A percentile compares a stretch with the other conserved stretches of the same genome.
These are phyloP conservation scores for Mortierella sp. DNA, from an alignment of 371 early-diverging fungal species.

Conservation along the genomic window DNA sequence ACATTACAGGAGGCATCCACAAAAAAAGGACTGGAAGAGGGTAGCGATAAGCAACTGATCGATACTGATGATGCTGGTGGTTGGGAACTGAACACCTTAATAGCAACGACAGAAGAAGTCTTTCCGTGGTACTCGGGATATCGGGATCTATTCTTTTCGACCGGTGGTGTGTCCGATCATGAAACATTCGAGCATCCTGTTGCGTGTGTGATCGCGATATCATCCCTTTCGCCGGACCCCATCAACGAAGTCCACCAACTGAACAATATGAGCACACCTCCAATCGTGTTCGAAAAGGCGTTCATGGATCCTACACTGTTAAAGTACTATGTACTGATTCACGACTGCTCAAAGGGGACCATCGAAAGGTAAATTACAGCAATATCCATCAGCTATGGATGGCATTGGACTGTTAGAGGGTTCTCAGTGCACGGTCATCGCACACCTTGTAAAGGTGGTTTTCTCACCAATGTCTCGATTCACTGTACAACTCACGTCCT, in stretches of 20 bases:
- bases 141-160: conserved; percentile 70
- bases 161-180: conserved; percentile 82
- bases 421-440: too few relatives aligned
- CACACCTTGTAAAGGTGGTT: too few relatives aligned
- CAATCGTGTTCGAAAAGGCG: conserved; percentile 69
- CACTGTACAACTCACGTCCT: not conserved
- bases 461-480: not conserved
- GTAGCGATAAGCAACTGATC: too few relatives aligned
- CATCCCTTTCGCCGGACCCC: conserved; percentile 83
- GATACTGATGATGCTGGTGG: too few relatives aligned
- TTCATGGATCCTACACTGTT: conserved; percentile 75
- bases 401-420: too few relatives aligned
- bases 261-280: conserved; percentile 63
- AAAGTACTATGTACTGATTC: conserved; percentile 79
- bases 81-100: conserved; percentile 12
- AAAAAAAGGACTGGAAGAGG: too few relatives aligned
- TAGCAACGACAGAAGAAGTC: conserved; percentile 32
- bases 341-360: conserved; percentile 70
- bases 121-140: conserved; percentile 93
- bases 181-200: conserved; percentile 96
- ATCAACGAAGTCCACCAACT: conserved; percentile 72
- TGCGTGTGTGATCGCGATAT: conserved; percentile 83
- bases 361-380: conserved; percentile 61
- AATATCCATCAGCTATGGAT: not conserved
- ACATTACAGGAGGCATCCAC: not conserved